Evolutionary conservation across 306 rosid genomes (phyloP), one percentile per base, ranked within the genome.

Genomic region (Erythrophleum fordii): DNA sequence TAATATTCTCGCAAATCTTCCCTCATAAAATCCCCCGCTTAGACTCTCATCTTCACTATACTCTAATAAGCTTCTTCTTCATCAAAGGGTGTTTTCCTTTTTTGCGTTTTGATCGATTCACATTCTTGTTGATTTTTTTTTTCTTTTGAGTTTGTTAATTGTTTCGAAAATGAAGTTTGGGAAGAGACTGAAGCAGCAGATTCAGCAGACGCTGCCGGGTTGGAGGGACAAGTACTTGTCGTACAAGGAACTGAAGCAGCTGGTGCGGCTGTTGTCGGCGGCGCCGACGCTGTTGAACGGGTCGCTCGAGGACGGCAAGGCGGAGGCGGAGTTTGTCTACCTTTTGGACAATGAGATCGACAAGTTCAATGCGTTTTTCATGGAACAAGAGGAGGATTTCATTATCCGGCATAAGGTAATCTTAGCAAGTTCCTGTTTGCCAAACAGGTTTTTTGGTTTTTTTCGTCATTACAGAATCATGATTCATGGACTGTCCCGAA

Each of bases 381-480:
- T 89, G 84, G 97, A 95, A 29, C 89, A 90, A 67, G 97, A 95
- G 20, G 99, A 95, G 82, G 94, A 92, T 69, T 93, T 91, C 83
- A 86, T 95, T 12, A 95, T 95, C 34, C 84, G 91, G 1, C 93
- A 91, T 34, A 79, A 87, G 95, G 99, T 92, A 83, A 34, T 59
- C 22, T 13, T 44, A 1, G 3, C 62, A 9, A 22, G 31, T 58
- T 23, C 42, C 5, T 28, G 0, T 69, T 69, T 41, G 5, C 5
- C 53, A 68, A 22, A 68, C 28, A 12, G 18, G 10, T 18, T 14
- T n/a, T 62, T 23, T 2, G 67, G 14, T 17, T 1, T 65, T 35
- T 35, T 35, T 5, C 2, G 48, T 65, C 22, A 29, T 61, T 29
- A 28, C 20, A 28, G 11, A 0, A 4, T 42, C 25, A 11, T 55